A percentile compares a stretch with the other conserved stretches of the same genome.
Conservation (phyloP, 192 early-diverging fungal genomes). For the Rhizophagus sp. region DNA sequence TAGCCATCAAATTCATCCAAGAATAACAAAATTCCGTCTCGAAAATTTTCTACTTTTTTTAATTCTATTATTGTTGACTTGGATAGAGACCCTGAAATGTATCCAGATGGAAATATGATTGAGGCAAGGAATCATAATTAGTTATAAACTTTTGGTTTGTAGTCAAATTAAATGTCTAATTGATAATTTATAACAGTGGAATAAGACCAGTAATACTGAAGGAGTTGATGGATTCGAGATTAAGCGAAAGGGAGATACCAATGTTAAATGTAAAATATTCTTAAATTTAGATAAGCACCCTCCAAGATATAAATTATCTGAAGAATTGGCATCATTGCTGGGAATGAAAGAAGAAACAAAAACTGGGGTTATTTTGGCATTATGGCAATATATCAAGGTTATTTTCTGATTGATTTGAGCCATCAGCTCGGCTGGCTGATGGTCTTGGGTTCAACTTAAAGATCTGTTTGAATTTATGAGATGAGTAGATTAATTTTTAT, state of each 20-base stretch:
- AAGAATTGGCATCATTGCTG: constrained; percentile 72
- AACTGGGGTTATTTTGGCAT: constrained; percentile 74
- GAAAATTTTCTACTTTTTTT: constrained; percentile 89
- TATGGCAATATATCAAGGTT: constrained; percentile 98
- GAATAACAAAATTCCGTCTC: constrained; percentile 60
- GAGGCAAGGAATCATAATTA: constrained; percentile 46
- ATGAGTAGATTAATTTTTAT: background rate
- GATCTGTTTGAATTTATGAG: background rate
- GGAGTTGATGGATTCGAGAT: constrained; percentile 90
- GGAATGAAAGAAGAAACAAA: constrained; percentile 76
- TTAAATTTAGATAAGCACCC: constrained; percentile 78
- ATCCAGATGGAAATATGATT: constrained; percentile 77
- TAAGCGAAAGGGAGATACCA: constrained; percentile 85
- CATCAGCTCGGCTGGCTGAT: too few species aligned
- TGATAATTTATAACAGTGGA: constrained; percentile 49
- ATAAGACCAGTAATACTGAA: constrained; percentile 46
- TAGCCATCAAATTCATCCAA: constrained; percentile 49
- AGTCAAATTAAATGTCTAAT: background rate
- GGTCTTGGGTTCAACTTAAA: too few species aligned
- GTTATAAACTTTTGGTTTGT: background rate
- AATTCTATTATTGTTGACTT: constrained; percentile 83
- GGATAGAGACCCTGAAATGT: constrained; percentile 74
- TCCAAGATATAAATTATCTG: constrained; percentile 79
- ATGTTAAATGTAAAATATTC: constrained; percentile 79
- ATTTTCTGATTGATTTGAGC: background rate